Percentiles rank a stretch among this genome's conserved stretches.
These are phyloP conservation scores for Colletotrichum tropicale DNA, from an alignment of 2,329 filamentous ascomycete species.

Conservation along the genomic window DNA sequence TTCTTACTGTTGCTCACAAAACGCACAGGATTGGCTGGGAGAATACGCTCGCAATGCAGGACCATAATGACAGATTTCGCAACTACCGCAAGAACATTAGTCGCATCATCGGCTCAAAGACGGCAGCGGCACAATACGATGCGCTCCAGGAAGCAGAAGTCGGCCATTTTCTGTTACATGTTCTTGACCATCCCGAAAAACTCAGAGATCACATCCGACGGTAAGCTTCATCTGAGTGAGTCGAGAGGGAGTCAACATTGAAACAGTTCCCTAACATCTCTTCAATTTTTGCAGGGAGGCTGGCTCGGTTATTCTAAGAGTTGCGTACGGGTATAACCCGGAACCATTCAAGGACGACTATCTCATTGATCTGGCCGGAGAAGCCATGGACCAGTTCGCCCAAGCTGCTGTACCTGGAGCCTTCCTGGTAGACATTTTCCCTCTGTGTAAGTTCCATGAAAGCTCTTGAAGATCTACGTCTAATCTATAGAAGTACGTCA, in stretches of 20 bases:
- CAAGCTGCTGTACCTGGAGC: slow-evolving; percentile 16
- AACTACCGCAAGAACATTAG: slow-evolving; percentile 49
- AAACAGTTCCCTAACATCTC: fast-evolving
- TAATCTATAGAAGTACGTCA: slow-evolving; percentile 26
- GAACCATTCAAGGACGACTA: slow-evolving; percentile 19
- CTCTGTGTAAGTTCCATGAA: background rate
- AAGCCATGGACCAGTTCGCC: slow-evolving; percentile 15
- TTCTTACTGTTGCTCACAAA: background rate
- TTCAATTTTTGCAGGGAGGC: background rate
- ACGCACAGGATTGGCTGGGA: slow-evolving; percentile 36
- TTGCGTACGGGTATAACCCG: slow-evolving; percentile 19
- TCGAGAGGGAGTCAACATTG: background rate
- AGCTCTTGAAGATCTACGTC: fast-evolving
- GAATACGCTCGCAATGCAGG: slow-evolving; percentile 34
- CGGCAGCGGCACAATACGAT: slow-evolving; percentile 40
- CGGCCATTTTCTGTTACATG: slow-evolving; percentile 44
- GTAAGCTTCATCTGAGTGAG: slow-evolving; percentile 33
- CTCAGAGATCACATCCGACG: slow-evolving; percentile 43
- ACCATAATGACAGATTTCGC: slow-evolving; percentile 40
- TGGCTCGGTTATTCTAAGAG: slow-evolving; percentile 13
- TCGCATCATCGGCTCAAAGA: slow-evolving; percentile 48
- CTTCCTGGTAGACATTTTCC: slow-evolving; percentile 23
- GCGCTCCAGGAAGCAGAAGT: slow-evolving; percentile 47
- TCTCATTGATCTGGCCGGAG: slow-evolving; percentile 13
- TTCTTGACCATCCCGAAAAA: slow-evolving; percentile 40